Base-by-base conservation (phyloP, 2,329 filamentous ascomycete genomes). In the Epichloe amarillans region DNA sequence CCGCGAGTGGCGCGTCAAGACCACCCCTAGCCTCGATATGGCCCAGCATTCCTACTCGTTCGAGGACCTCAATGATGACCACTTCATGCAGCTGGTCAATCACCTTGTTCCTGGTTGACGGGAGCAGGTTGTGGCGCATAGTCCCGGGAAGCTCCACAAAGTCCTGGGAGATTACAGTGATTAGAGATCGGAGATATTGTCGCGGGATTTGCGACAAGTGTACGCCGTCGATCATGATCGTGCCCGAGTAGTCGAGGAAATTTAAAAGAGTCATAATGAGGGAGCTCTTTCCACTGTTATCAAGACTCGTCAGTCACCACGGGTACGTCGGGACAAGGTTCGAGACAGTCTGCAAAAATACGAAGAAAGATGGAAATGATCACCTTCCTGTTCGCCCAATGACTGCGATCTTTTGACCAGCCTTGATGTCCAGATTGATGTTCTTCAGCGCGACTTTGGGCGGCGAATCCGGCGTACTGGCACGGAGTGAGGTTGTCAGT, bases 161-260 rank as follows among this genome's bases (percentile, higher is more conserved):
- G 12, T 66, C 64, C 39, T 67, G 65, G 0, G 64, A 50, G 1
- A 66, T 52, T 0, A 59, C 58, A 4, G 64, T 56, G n/a, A 68
- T 63, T 15, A 56, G 59, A 1, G 58, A 58, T 2, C 64, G 58
- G 10, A 66, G 37, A 1, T 57, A 0, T 14, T 58, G 52, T 11
- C 56, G 58, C 0, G 56, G 41, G 0, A 67, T 51, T 0, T n/a
- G 49, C 2, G 49, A 53, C 11, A 65, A 57, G n/a, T 66, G 59
- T 1, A 64, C 30, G 14, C 57, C 59, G 26, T 67, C 63, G 0
- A 68, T 50, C 4, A 12, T 40, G 53, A 54, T 50, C 3, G 14
- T 41, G 0, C 49, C 49, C 3, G 19, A 33, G 30, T 44, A 44
- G 15, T 49, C 17, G 8, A 49, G 19, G 33, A 49, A 44, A 6